Conservation (phyloP, 2,329 filamentous ascomycete species). For the Aureobasidium sp. region DNA sequence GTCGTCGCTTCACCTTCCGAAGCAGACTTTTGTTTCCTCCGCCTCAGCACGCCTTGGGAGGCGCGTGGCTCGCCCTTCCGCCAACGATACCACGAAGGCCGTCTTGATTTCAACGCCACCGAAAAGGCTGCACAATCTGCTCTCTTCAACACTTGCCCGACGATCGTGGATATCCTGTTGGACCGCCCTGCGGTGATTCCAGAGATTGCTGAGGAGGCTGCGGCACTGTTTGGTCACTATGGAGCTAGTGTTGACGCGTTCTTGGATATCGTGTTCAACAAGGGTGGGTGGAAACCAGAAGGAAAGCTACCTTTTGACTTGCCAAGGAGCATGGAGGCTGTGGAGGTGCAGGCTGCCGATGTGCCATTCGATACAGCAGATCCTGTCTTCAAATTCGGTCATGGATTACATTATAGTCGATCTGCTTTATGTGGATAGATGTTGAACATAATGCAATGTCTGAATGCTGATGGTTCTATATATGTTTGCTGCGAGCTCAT, state of each 20-base stretch:
- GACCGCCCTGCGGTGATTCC: constrained; percentile 4
- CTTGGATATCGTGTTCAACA: constrained; percentile 8
- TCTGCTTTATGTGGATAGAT: not conserved
- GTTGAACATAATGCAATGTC: not conserved
- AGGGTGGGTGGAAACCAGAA: constrained; percentile 1
- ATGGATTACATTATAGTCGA: not conserved
- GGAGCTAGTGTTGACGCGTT: constrained; percentile 8
- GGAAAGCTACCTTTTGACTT: constrained; percentile 2
- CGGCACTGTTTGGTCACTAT: not conserved
- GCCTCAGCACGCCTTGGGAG: not conserved
- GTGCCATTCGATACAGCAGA: constrained; percentile 9
- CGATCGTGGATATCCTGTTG: constrained; percentile 2
- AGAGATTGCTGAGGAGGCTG: not conserved
- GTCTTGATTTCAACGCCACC: not conserved
- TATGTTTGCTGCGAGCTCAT: too few species aligned
- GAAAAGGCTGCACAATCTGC: not conserved
- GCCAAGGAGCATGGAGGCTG: constrained; percentile 1
- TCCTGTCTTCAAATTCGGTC: not conserved
- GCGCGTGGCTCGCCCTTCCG: constrained; percentile 1
- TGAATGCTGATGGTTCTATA: too few species aligned
- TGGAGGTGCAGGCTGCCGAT: not conserved
- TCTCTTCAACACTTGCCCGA: not conserved
- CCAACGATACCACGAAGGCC: constrained; percentile 6
- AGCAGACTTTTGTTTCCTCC: constrained; percentile 8
- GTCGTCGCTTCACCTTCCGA: not conserved